Evolutionary conservation across 805 yeast species (phyloP).

Genomic region (Zygosaccharomyces bisporus): DNA sequence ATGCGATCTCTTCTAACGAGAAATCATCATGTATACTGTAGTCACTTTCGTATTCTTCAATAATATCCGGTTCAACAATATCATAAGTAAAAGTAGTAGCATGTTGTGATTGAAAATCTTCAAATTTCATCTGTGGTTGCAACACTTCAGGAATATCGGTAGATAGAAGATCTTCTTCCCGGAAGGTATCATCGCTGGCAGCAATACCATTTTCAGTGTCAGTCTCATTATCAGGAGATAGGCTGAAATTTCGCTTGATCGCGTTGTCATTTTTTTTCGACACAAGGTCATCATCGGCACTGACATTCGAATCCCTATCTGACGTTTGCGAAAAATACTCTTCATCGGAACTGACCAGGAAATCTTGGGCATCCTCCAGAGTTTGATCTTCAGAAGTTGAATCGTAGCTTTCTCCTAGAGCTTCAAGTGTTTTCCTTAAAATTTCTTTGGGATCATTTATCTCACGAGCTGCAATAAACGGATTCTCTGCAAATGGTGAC

Average conservation of each 20-base stretch:
- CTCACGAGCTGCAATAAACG: constrained; percentile 12
- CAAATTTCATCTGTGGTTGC: neutral
- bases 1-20: constrained; percentile 6
- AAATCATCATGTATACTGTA: neutral
- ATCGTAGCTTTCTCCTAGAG: constrained; percentile 8
- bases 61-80: neutral
- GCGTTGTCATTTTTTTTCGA: constrained; percentile 1
- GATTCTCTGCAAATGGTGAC: constrained; percentile 25
- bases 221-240: constrained; percentile 8
- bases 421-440: constrained; percentile 13
- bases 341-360: constrained; percentile 2
- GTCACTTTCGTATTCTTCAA: neutral
- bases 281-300: neutral
- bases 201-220: constrained; percentile 7
- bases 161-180: neutral
- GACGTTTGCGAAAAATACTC: constrained; percentile 1
- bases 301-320: neutral
- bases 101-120: neutral
- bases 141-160: neutral
- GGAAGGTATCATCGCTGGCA: constrained; percentile 2
- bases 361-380: constrained; percentile 6
- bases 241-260: constrained; percentile 5
- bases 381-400: constrained; percentile 5
- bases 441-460: constrained; percentile 8
- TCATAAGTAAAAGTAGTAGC: neutral